These are phyloP conservation scores for Quercus lobata DNA, from an alignment of 331 rosid genomes.

Conservation along the genomic window DNA sequence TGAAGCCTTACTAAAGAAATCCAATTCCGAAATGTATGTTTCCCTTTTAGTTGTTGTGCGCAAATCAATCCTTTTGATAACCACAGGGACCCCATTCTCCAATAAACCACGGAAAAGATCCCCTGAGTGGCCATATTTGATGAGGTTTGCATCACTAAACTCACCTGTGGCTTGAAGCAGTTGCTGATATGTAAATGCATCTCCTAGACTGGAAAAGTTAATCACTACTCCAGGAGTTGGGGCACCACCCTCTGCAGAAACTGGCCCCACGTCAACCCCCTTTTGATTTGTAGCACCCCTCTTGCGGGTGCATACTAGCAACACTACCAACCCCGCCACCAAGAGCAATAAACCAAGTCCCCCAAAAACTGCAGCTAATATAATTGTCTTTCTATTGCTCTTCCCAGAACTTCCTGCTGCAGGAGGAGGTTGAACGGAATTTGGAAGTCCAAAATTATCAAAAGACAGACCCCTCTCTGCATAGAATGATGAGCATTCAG, in stretches of 20 bases:
- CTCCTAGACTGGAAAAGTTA: conserved; percentile 61
- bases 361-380: conserved; percentile 74
- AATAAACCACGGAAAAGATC: conserved; percentile 72
- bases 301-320: conserved; percentile 34
- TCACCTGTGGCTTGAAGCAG: conserved; percentile 73
- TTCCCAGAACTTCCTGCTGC: conserved; percentile 26
- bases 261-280: conserved; percentile 60
- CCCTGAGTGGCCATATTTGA: conserved; percentile 83
- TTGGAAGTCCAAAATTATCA: conserved; percentile 60
- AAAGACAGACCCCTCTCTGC: conserved; percentile 53
- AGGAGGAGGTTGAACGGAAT: conserved; percentile 36
- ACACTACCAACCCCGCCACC: conserved; percentile 28
- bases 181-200: conserved; percentile 65
- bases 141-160: conserved; percentile 58
- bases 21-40: conserved; percentile 58
- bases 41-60: conserved; percentile 41
- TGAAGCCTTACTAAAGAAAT: conserved; percentile 69
- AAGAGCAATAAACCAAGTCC: conserved; percentile 55
- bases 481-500: conserved; percentile 66
- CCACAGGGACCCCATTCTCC: conserved; percentile 67
- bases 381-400: conserved; percentile 54
- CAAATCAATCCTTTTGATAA: conserved; percentile 68
- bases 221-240: conserved; percentile 44
- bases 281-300: conserved; percentile 43
- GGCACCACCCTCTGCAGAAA: conserved; percentile 46